phyloP scores from a whole-genome alignment of 208 protist species.

The Phytomonas sp. region DNA sequence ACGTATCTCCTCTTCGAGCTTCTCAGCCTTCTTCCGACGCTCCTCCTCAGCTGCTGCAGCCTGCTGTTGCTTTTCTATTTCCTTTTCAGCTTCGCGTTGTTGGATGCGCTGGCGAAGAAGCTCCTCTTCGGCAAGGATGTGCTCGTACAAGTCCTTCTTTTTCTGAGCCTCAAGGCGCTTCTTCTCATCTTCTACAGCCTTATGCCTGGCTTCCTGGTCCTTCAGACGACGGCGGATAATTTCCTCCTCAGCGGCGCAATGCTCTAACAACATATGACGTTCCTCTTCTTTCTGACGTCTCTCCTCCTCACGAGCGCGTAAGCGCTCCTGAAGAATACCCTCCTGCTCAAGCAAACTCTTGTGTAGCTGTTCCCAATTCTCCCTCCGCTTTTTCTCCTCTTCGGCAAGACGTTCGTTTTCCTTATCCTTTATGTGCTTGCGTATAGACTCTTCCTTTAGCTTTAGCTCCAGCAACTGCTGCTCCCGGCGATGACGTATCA shows the following conservation, averaged over 20 bases:
- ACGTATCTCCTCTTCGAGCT: slow-evolving; percentile 11
- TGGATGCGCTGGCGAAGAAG: slow-evolving; percentile 41
- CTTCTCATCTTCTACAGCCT: slow-evolving; percentile 28
- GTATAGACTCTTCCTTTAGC: slow-evolving; percentile 25
- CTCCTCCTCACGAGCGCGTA: slow-evolving; percentile 23
- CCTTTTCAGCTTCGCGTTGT: slow-evolving; percentile 18
- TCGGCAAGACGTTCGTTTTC: slow-evolving; percentile 41
- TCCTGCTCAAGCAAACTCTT: slow-evolving; percentile 31
- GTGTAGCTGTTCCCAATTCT: slow-evolving; percentile 23
- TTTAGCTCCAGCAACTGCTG: slow-evolving; percentile 21
- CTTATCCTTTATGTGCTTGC: slow-evolving; percentile 27
- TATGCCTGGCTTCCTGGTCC: slow-evolving; percentile 34
- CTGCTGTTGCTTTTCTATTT: slow-evolving; percentile 1
- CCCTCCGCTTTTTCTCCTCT: slow-evolving; percentile 24
- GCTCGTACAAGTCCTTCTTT: slow-evolving; percentile 49
- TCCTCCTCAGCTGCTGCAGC: slow-evolving; percentile 11
- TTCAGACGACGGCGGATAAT: slow-evolving; percentile 42
- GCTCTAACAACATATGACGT: slow-evolving; percentile 30
- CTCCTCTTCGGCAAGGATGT: slow-evolving; percentile 58
- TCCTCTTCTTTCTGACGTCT: slow-evolving; percentile 23
- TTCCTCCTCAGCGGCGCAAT: slow-evolving; percentile 55
- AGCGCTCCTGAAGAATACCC: slow-evolving; percentile 21
- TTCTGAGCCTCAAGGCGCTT: slow-evolving; percentile 19
- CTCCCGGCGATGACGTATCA: slow-evolving; percentile 30
- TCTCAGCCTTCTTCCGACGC: slow-evolving; percentile 16